Conservation (phyloP, 2,329 filamentous ascomycete species). For the Septoria linicola region DNA sequence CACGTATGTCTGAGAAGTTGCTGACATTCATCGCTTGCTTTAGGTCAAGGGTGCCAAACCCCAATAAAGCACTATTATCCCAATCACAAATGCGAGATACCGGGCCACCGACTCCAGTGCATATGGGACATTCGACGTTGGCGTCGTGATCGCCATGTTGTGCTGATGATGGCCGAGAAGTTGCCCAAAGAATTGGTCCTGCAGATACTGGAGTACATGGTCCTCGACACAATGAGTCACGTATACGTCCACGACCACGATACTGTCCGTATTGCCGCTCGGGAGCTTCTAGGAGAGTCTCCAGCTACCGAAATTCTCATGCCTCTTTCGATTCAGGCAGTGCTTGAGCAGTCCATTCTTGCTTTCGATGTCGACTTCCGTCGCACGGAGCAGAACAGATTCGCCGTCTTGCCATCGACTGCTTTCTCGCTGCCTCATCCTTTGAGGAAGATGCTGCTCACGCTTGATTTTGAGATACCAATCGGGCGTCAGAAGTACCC, state of each 20-base stretch:
- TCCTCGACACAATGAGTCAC: constrained; percentile 7
- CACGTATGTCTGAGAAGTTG: too few relatives aligned
- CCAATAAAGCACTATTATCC: constrained; percentile 15
- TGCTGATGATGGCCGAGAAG: constrained; percentile 13
- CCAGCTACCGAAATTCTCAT: constrained; percentile 2
- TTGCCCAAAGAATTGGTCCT: constrained; percentile 20
- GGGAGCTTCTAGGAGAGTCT: constrained; percentile 12
- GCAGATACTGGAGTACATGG: constrained; percentile 18
- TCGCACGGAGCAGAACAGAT: constrained; percentile 7
- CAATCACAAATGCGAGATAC: constrained; percentile 18
- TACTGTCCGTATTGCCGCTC: constrained; percentile 7
- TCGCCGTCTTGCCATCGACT: constrained; percentile 10
- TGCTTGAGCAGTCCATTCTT: constrained; percentile 18
- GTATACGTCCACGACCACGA: constrained; percentile 3
- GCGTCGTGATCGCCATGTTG: constrained; percentile 13
- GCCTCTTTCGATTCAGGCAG: constrained; percentile 13
- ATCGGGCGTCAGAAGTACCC: constrained; percentile 20
- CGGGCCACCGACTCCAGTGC: constrained; percentile 13
- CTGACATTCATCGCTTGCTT: too few relatives aligned
- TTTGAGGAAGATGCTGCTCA: constrained; percentile 11
- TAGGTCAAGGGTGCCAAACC: constrained; percentile 18
- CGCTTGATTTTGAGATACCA: constrained; percentile 14
- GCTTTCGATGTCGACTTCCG: constrained; percentile 12
- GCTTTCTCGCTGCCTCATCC: constrained; percentile 11
- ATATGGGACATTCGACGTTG: constrained; percentile 15